Percentiles rank a stretch among this genome's conserved stretches.
Conservation (phyloP, 1,284 basidiomycete genomes). For the Puccinia polysora region DNA sequence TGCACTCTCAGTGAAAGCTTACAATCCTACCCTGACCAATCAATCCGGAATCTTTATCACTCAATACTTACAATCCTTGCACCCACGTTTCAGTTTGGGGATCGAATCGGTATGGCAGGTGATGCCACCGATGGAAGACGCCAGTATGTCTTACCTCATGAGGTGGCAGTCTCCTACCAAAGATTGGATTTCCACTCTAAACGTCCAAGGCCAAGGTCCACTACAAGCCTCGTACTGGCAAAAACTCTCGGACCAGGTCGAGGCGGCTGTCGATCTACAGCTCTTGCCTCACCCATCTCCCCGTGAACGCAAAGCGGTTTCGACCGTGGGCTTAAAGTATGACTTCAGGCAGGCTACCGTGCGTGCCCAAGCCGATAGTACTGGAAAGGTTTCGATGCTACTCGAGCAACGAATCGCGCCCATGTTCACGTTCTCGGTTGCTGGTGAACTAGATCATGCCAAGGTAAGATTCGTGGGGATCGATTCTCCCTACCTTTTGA, state of each 20-base stretch:
- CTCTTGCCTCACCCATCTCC: constrained; percentile 66
- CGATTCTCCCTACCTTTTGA: too few species aligned
- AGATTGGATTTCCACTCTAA: constrained; percentile 88
- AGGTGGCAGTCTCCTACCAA: constrained; percentile 61
- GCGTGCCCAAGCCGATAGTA: constrained; percentile 83
- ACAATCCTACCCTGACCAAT: constrained; percentile 87
- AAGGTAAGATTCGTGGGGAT: constrained; percentile 67
- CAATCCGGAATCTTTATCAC: constrained; percentile 86
- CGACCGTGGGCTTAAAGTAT: constrained; percentile 91
- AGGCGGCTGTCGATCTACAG: constrained; percentile 92
- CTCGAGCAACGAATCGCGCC: constrained; percentile 95
- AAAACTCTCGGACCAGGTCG: constrained; percentile 90
- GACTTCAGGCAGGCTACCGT: constrained; percentile 91
- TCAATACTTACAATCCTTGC: constrained; percentile 91
- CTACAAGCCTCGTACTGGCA: constrained; percentile 95
- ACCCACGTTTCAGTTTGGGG: constrained; percentile 83
- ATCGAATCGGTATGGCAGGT: constrained; percentile 81
- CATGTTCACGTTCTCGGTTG: constrained; percentile 86
- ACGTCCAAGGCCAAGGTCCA: constrained; percentile 73
- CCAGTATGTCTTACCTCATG: constrained; percentile 77
- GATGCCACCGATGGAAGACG: constrained; percentile 68
- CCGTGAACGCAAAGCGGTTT: constrained; percentile 76
- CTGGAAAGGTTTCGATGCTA: constrained; percentile 87
- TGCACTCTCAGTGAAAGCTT: constrained; percentile 77
- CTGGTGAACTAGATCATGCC: constrained; percentile 97